phyloP scores from a whole-genome alignment of 805 yeast genomes.

The Clavispora asparagi region DNA sequence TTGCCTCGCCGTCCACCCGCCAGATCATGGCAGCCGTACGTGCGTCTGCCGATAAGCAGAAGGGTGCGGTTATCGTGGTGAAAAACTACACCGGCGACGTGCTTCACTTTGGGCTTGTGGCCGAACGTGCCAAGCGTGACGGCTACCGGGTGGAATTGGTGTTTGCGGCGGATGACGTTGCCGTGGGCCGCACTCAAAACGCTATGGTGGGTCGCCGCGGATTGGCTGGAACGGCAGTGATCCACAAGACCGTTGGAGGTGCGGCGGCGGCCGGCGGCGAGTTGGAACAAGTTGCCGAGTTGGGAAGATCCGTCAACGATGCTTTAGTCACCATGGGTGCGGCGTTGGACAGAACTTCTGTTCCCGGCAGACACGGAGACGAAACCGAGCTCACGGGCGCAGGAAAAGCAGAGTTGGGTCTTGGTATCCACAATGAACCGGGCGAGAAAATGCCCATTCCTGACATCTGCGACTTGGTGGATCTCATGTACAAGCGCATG shows the following conservation, averaged over 20 bases:
- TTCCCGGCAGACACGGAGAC: conserved; percentile 63
- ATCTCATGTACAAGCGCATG: conserved; percentile 56
- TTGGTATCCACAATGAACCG: conserved; percentile 96
- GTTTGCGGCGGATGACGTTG: conserved; percentile 86
- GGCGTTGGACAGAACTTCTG: conserved; percentile 82
- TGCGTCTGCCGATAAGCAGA: conserved; percentile 43
- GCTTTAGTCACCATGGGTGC: conserved; percentile 84
- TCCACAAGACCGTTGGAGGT: conserved; percentile 84
- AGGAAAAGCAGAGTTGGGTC: conserved; percentile 80
- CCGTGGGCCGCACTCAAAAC: conserved; percentile 87
- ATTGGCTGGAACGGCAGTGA: conserved; percentile 82
- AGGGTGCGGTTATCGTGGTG: conserved; percentile 74
- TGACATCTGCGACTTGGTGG: conserved; percentile 51
- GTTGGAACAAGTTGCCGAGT: conserved; percentile 47
- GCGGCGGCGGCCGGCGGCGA: conserved; percentile 41
- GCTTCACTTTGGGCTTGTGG: conserved; percentile 86
- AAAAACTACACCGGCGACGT: conserved; percentile 96
- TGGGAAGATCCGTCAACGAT: conserved; percentile 58
- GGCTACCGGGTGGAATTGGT: conserved; percentile 71
- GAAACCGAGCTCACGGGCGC: conserved; percentile 44
- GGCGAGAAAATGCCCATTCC: conserved; percentile 78
- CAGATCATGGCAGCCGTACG: conserved; percentile 73
- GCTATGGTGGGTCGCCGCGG: conserved; percentile 94
- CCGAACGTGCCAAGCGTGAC: conserved; percentile 76
- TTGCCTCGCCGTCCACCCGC: conserved; percentile 92